Evolutionary conservation across 805 yeast species (phyloP).

Genomic region (Yamadazyma philogaea): DNA sequence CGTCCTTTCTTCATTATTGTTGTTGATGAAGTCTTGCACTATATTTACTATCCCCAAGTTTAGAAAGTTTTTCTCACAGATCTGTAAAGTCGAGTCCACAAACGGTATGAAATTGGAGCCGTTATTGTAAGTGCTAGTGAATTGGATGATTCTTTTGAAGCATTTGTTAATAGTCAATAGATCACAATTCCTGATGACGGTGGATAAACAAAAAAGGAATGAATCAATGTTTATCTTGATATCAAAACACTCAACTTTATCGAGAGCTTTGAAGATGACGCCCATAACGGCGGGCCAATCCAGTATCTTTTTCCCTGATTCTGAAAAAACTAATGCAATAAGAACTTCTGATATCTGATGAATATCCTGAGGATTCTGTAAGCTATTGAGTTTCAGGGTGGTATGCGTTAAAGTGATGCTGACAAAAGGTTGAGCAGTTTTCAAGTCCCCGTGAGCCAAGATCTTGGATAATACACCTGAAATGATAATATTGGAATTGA

Average conservation of each 20-base stretch:
- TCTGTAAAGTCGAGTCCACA: constrained; percentile 11
- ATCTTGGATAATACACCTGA: constrained; percentile 57
- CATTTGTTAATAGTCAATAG: constrained; percentile 38
- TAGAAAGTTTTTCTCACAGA: constrained; percentile 11
- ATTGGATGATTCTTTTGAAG: constrained; percentile 27
- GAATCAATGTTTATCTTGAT: constrained; percentile 6
- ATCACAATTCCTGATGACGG: constrained; percentile 56
- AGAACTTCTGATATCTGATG: constrained; percentile 35
- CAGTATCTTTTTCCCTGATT: constrained; percentile 62
- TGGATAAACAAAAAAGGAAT: constrained; percentile 42
- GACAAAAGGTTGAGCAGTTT: constrained; percentile 11
- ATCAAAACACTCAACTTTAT: neutral
- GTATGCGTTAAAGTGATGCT: constrained; percentile 1
- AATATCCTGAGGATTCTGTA: neutral
- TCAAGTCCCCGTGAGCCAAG: constrained; percentile 47
- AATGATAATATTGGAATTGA: constrained; percentile 33
- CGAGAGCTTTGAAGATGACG: constrained; percentile 13
- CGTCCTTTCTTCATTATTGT: neutral
- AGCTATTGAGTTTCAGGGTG: neutral
- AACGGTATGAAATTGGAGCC: constrained; percentile 11
- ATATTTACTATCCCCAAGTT: constrained; percentile 5
- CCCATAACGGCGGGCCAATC: constrained; percentile 45
- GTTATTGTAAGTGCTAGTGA: constrained; percentile 9
- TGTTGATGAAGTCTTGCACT: constrained; percentile 12
- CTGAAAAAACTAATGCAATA: constrained; percentile 56